Conservation (phyloP, 2,329 filamentous ascomycete species). For the Aspergillus unguis region DNA sequence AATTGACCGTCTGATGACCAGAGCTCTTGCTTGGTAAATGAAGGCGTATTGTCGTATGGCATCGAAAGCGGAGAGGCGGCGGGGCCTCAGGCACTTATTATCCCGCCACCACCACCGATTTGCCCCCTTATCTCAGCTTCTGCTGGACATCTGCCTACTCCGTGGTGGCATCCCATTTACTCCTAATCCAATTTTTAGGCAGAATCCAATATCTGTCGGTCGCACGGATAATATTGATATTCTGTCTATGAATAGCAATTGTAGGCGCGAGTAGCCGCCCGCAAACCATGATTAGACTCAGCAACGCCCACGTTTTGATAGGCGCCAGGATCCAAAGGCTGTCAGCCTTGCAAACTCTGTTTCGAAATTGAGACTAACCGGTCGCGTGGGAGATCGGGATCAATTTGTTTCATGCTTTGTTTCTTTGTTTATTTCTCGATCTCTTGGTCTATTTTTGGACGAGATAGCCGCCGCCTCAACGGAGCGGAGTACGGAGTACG, state of each 20-base stretch:
- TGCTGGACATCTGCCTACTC: too few species aligned
- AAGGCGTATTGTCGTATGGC: too few species aligned
- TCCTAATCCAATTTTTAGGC: not conserved
- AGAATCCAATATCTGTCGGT: constrained; percentile 1
- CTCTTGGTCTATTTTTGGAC: not conserved
- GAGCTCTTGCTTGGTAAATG: too few species aligned
- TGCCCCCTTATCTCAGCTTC: too few species aligned
- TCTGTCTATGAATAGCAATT: too few species aligned
- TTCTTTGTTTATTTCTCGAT: not conserved
- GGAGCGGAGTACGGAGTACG: too few species aligned
- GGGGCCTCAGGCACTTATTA: too few species aligned
- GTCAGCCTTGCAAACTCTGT: not conserved
- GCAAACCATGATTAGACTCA: not conserved
- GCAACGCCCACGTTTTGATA: not conserved
- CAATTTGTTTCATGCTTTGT: constrained; percentile 3
- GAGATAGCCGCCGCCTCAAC: too few species aligned
- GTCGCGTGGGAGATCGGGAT: not conserved
- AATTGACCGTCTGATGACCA: too few species aligned
- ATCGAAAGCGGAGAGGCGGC: too few species aligned
- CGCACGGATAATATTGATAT: not conserved
- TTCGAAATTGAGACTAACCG: not conserved
- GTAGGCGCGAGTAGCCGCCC: too few species aligned
- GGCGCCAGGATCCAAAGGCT: not conserved
- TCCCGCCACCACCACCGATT: too few species aligned
- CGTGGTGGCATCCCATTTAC: not conserved